Percentiles rank a stretch among this genome's conserved stretches.
These are phyloP conservation scores for Xanthoconium purpureum DNA, from an alignment of 768 basidiomycete species.

Conservation along the genomic window DNA sequence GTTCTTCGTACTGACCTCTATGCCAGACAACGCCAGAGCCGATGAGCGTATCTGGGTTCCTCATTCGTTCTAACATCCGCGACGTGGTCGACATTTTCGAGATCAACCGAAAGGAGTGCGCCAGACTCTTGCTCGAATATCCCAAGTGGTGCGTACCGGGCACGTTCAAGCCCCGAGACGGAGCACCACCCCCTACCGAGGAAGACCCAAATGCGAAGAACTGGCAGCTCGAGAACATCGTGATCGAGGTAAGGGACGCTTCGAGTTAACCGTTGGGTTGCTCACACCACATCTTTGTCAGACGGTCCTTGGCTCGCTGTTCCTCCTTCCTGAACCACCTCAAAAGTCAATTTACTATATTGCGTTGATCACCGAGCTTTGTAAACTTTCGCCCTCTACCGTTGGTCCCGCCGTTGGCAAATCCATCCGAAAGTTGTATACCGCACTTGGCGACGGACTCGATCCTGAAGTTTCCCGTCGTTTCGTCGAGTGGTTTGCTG, in stretches of 20 bases:
- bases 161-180: constrained; percentile 80
- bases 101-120: constrained; percentile 93
- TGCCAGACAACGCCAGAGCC: constrained; percentile 74
- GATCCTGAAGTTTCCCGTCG: constrained; percentile 81
- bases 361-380: constrained; percentile 86
- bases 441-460: constrained; percentile 74
- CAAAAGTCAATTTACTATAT: constrained; percentile 85
- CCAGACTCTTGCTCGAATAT: constrained; percentile 79
- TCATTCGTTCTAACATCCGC: constrained; percentile 66
- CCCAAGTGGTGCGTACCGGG: constrained; percentile 80
- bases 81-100: constrained; percentile 90
- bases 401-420: constrained; percentile 97
- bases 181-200: constrained; percentile 46
- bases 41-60: constrained; percentile 71
- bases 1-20: background rate
- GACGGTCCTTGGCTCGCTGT: constrained; percentile 69
- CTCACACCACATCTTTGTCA: constrained; percentile 28
- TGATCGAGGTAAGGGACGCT: constrained; percentile 66
- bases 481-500: constrained; percentile 92
- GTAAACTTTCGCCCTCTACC: constrained; percentile 88
- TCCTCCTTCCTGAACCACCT: constrained; percentile 73
- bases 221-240: constrained; percentile 85
- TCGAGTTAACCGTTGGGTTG: background rate
- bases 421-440: constrained; percentile 85
- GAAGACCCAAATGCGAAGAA: constrained; percentile 58